phyloP scores from a whole-genome alignment of 345 rosid genomes.

The Gossypium thurberi region DNA sequence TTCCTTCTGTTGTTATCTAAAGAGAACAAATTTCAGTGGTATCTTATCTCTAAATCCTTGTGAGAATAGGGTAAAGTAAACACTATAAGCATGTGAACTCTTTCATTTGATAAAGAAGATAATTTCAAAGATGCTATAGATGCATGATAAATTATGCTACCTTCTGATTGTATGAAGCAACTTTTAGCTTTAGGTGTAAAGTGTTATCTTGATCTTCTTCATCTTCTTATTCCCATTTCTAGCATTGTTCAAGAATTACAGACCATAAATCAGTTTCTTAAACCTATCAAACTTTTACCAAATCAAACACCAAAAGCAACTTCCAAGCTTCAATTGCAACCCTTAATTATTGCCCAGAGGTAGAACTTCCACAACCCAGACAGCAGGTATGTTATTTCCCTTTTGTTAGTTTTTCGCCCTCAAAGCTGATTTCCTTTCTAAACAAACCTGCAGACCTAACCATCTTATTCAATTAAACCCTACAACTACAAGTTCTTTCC shows the following conservation, averaged over 20 bases:
- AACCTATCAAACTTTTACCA: neutral
- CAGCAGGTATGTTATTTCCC: neutral
- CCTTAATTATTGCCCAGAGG: neutral
- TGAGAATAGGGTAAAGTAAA: neutral
- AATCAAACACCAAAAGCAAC: neutral
- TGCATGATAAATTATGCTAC: neutral
- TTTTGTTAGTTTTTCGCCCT: neutral
- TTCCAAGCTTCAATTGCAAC: neutral
- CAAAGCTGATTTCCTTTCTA: slow-evolving; percentile 4
- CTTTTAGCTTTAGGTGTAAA: neutral
- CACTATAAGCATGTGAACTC: neutral
- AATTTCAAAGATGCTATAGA: neutral
- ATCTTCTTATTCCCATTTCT: neutral
- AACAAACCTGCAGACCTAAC: neutral
- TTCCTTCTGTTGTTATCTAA: neutral
- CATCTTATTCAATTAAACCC: neutral
- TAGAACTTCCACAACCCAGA: neutral
- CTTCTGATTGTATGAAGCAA: neutral
- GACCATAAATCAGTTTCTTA: neutral
- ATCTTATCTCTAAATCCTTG: neutral
- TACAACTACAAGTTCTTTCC: neutral
- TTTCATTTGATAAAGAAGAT: neutral
- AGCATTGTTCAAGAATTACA: neutral
- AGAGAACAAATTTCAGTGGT: neutral
- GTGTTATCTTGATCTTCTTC: neutral